phyloP scores from a whole-genome alignment of 805 yeast species.

The Candida maris region DNA sequence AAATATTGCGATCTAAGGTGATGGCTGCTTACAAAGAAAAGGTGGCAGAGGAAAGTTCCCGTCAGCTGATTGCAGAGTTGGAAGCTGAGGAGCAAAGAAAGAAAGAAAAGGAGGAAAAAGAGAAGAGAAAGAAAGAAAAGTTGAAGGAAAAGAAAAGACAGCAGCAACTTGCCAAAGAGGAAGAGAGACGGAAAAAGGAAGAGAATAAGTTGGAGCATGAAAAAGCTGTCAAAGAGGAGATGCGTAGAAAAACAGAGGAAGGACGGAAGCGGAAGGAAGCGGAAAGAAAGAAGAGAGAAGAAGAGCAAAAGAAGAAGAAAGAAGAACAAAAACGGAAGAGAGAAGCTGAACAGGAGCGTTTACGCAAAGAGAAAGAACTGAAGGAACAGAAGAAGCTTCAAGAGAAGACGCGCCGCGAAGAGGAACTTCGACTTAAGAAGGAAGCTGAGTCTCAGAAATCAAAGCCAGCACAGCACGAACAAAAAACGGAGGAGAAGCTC shows the following conservation, averaged over 20 bases:
- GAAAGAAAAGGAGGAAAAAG: constrained; percentile 63
- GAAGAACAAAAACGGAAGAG: constrained; percentile 37
- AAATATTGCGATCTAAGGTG: constrained; percentile 69
- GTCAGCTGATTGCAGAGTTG: constrained; percentile 59
- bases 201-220: constrained; percentile 49
- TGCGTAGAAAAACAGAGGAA: constrained; percentile 43
- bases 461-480: constrained; percentile 16
- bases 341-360: constrained; percentile 38
- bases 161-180: constrained; percentile 61
- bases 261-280: constrained; percentile 42
- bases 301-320: constrained; percentile 41
- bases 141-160: constrained; percentile 65
- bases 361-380: constrained; percentile 32
- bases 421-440: constrained; percentile 33
- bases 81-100: constrained; percentile 66
- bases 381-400: constrained; percentile 38
- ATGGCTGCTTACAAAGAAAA: constrained; percentile 75
- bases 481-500: constrained; percentile 13
- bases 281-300: constrained; percentile 37
- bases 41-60: constrained; percentile 70
- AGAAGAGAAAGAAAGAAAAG: constrained; percentile 61
- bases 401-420: constrained; percentile 29
- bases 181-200: constrained; percentile 53
- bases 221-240: constrained; percentile 37
- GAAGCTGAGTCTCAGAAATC: constrained; percentile 35